A percentile compares a stretch with the other conserved stretches of the same genome.
Evolutionary conservation across 352 stramenopile genomes (phyloP).

Genomic region (Phytophthora megakarya): DNA sequence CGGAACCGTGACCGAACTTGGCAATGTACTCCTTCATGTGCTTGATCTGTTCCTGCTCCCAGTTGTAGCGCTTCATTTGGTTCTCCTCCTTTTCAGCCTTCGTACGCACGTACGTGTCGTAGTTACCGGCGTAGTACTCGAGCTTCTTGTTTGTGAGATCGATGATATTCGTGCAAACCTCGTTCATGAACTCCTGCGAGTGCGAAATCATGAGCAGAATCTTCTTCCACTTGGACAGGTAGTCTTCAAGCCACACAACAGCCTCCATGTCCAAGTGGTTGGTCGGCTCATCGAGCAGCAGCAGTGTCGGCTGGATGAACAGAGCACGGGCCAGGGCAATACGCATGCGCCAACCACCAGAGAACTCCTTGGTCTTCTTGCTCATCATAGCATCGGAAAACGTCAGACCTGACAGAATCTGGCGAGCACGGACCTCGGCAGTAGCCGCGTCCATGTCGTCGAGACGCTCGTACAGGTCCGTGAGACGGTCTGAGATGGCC

Average conservation of each 20-base stretch:
- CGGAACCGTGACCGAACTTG: conserved; percentile 97
- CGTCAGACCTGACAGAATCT: conserved; percentile 95
- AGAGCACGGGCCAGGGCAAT: conserved; percentile 96
- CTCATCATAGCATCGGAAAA: conserved; percentile 96
- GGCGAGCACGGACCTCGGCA: conserved; percentile 91
- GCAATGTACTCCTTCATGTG: conserved; percentile 99
- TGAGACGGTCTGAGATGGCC: conserved; percentile 91
- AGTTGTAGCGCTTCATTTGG: conserved; percentile 98
- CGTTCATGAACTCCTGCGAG: conserved; percentile 99
- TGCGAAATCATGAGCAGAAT: conserved; percentile 98
- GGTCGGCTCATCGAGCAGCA: conserved; percentile 96
- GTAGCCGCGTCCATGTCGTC: conserved; percentile 95
- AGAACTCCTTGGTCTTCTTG: conserved; percentile 94
- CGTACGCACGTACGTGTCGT: conserved; percentile 98
- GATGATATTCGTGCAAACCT: conserved; percentile 98
- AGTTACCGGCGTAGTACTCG: conserved; percentile 98
- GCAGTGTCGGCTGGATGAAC: conserved; percentile 96
- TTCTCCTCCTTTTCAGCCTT: conserved; percentile 97
- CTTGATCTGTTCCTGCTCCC: conserved; percentile 98
- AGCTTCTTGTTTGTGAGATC: conserved; percentile 95
- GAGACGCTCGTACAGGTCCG: conserved; percentile 94
- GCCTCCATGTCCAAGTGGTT: conserved; percentile 98
- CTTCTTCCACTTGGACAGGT: conserved; percentile 96
- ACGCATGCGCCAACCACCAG: conserved; percentile 96
- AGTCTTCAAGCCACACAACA: conserved; percentile 99